Evolutionary conservation across 1,284 basidiomycete genomes (phyloP), one percentile per base, ranked within the genome.

Genomic region (Trametes sp.): DNA sequence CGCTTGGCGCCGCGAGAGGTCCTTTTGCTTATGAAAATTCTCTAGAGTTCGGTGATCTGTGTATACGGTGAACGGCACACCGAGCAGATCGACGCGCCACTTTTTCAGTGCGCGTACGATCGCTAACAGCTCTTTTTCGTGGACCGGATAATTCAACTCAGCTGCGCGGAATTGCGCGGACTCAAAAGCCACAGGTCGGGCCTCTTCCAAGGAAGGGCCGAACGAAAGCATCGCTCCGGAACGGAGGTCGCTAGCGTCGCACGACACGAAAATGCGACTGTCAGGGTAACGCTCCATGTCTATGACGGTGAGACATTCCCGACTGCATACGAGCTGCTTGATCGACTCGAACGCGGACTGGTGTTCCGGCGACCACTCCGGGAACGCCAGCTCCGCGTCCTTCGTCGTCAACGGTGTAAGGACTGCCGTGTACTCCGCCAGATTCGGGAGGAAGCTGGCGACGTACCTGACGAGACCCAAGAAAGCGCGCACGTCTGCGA

Each of bases 111-210:
- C 41, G 21, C 41, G n/a, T 5, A 44, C 41, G 13, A 44, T 44
- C 7, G 41, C n/a, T 23, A 44, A 23, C n/a, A 44, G n/a, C 41
- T 44, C 41, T 23, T 44, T 44, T 11, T 44, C 41, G n/a, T 44
- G 41, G 2, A 44, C 41, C 5, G 41, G 41, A 23, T 44, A 44
- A 11, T 44, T 44, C n/a, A 44, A 23, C 23, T 44, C 41, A 6
- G 41, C 41, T n/a, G n/a, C n/a, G n/a, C 38, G 38, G 8, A 41
- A 19, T n/a, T 41, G 38, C 38, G 38, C 38, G 38, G 70, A 72
- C 6, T 67, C 59, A 42, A 66, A 72, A 0, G 69, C 65, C 1
- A 67, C 62, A 0, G 59, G 59, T 5, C 55, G 49, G 1, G 64
- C 60, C 0, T 49, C 28, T 19, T 57, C 74, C 21, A 45, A 1